Percentiles rank a stretch among this genome's conserved stretches.
Evolutionary conservation across 371 early-diverging fungal genomes (phyloP).

Genomic region (Haplosporangium sp.): DNA sequence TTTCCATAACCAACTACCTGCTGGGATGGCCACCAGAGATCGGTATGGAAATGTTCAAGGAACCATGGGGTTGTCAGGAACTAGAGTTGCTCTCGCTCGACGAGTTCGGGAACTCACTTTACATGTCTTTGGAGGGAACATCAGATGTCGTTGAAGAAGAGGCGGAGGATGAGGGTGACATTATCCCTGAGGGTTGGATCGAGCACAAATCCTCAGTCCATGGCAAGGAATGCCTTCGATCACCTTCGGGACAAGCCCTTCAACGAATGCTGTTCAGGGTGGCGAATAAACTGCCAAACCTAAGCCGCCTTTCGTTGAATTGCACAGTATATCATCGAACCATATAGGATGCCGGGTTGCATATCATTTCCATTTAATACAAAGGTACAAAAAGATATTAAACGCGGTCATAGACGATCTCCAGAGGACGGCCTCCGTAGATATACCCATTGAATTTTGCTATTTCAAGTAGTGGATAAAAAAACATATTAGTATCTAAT

Average conservation of each 20-base stretch:
- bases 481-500: not conserved
- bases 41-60: not conserved
- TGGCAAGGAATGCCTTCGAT: too few relatives aligned
- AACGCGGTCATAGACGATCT: slow-evolving; percentile 53
- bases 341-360: too few relatives aligned
- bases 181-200: too few relatives aligned
- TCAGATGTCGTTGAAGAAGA: too few relatives aligned
- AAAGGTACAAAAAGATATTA: not conserved
- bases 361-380: not conserved
- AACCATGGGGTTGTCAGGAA: not conserved
- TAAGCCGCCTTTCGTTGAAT: too few relatives aligned
- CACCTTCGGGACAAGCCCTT: too few relatives aligned
- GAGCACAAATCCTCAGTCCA: too few relatives aligned
- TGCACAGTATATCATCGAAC: too few relatives aligned
- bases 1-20: slow-evolving; percentile 3
- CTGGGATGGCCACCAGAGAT: slow-evolving; percentile 3
- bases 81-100: not conserved
- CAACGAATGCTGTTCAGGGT: too few relatives aligned
- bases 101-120: not conserved
- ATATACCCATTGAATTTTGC: slow-evolving; percentile 70
- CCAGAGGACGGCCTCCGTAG: slow-evolving; percentile 68
- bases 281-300: too few relatives aligned
- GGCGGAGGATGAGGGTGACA: too few relatives aligned
- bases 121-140: too few relatives aligned
- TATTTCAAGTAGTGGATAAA: slow-evolving; percentile 13